Evolutionary conservation across 805 yeast species (phyloP).

Genomic region (Priceomyces haplophilus): DNA sequence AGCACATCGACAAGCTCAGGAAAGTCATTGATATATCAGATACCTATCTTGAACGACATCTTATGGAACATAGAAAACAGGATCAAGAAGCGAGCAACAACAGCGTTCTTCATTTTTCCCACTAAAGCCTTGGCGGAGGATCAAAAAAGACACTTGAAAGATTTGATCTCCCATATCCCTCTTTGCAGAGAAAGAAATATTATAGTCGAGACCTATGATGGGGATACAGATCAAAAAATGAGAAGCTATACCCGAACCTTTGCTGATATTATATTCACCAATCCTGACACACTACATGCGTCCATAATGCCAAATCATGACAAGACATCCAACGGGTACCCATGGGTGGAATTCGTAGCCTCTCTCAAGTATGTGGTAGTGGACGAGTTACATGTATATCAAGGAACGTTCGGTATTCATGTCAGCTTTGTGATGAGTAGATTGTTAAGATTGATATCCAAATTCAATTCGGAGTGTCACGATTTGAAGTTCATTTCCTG

Average conservation of each 20-base stretch:
- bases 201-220: constrained; percentile 81
- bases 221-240: constrained; percentile 71
- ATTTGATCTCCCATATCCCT: constrained; percentile 51
- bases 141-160: constrained; percentile 77
- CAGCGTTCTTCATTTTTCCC: constrained; percentile 89
- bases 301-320: constrained; percentile 77
- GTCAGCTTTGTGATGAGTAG: constrained; percentile 84
- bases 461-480: constrained; percentile 31
- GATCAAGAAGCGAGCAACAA: constrained; percentile 30
- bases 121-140: constrained; percentile 98
- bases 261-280: constrained; percentile 84
- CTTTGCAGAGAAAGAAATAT: constrained; percentile 35
- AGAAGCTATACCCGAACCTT: constrained; percentile 54
- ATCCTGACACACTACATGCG: constrained; percentile 91
- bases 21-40: constrained; percentile 86
- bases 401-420: constrained; percentile 90
- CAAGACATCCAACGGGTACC: constrained; percentile 16
- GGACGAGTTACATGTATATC: constrained; percentile 83
- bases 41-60: constrained; percentile 64
- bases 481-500: constrained; percentile 78
- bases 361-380: constrained; percentile 72
- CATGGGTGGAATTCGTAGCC: constrained; percentile 68
- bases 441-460: constrained; percentile 59
- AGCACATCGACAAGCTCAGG: constrained; percentile 98
- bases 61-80: constrained; percentile 35